These are phyloP conservation scores for Rugosomyces carneus DNA, from an alignment of 1,284 basidiomycete genomes.

Conservation along the genomic window DNA sequence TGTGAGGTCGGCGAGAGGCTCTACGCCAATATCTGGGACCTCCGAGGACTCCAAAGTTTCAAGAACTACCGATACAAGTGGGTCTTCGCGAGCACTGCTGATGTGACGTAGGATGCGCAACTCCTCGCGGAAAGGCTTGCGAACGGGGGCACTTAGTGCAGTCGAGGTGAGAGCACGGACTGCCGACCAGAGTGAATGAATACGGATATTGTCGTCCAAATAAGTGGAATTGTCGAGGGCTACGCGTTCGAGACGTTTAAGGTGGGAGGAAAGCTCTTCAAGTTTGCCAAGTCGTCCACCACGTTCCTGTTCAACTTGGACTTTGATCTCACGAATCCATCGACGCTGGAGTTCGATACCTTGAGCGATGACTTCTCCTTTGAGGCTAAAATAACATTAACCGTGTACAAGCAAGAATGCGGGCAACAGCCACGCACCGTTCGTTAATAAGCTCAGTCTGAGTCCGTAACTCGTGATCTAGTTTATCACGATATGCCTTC, in stretches of 20 bases:
- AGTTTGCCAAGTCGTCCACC: slow-evolving; percentile 93
- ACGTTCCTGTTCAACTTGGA: slow-evolving; percentile 94
- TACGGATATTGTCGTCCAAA: slow-evolving; percentile 84
- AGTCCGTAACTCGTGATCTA: slow-evolving; percentile 80
- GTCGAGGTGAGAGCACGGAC: slow-evolving; percentile 58
- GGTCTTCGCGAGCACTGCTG: slow-evolving; percentile 64
- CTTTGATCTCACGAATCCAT: slow-evolving; percentile 96
- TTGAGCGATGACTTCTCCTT: slow-evolving; percentile 93
- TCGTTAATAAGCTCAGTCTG: slow-evolving; percentile 95
- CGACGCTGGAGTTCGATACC: slow-evolving; percentile 95
- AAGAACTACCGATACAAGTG: slow-evolving; percentile 62
- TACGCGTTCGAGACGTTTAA: slow-evolving; percentile 88
- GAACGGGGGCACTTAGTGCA: slow-evolving; percentile 52
- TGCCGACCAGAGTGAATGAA: slow-evolving; percentile 79
- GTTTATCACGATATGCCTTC: slow-evolving; percentile 78
- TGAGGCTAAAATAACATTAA: slow-evolving; percentile 49
- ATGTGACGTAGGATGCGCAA: slow-evolving; percentile 77
- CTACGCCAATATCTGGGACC: slow-evolving; percentile 81
- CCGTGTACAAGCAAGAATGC: slow-evolving; percentile 7
- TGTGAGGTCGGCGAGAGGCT: slow-evolving; percentile 84
- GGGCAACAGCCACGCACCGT: slow-evolving; percentile 45
- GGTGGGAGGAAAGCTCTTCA: slow-evolving; percentile 84
- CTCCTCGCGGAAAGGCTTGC: slow-evolving; percentile 85
- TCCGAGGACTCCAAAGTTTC: slow-evolving; percentile 71
- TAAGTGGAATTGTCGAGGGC: slow-evolving; percentile 87